phyloP scores from a whole-genome alignment of 2,329 filamentous ascomycete species.

The Colletotrichum filicis region DNA sequence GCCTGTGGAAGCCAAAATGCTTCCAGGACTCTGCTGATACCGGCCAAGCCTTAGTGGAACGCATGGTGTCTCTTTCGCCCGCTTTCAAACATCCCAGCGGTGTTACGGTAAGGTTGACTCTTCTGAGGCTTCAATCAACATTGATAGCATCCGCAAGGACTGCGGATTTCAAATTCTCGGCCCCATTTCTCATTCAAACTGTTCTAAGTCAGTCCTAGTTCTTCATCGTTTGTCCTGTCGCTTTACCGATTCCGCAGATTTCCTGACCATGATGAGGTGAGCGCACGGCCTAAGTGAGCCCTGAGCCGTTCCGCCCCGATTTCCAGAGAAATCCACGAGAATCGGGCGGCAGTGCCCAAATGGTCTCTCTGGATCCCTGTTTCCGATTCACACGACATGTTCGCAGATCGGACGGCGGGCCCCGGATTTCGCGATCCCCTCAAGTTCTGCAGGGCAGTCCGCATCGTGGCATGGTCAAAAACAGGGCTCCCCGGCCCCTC shows the following conservation, averaged over 20 bases:
- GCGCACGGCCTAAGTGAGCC: background rate
- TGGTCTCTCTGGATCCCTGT: background rate
- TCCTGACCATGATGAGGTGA: background rate
- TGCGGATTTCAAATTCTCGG: background rate
- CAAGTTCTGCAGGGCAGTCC: slow-evolving; percentile 18
- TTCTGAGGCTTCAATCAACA: background rate
- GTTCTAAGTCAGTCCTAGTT: background rate
- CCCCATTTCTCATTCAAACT: background rate
- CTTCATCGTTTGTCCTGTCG: background rate
- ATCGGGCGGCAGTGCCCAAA: background rate
- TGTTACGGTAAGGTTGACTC: background rate
- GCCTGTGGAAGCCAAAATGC: background rate
- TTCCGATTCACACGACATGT: slow-evolving; percentile 24
- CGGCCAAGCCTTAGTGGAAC: background rate
- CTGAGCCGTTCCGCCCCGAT: background rate
- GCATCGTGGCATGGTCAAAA: slow-evolving; percentile 18
- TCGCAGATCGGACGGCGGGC: slow-evolving; percentile 27
- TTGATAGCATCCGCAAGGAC: background rate
- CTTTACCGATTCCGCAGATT: background rate
- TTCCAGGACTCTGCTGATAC: background rate
- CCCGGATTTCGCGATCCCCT: slow-evolving; percentile 29
- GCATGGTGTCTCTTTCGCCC: background rate
- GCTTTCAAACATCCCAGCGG: background rate
- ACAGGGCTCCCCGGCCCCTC: slow-evolving; percentile 5
- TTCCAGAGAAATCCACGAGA: background rate